Percentiles rank a stretch among this genome's conserved stretches.
Conservation (phyloP, 192 early-diverging fungal species). For the Tieghemiomyces parasiticus region DNA sequence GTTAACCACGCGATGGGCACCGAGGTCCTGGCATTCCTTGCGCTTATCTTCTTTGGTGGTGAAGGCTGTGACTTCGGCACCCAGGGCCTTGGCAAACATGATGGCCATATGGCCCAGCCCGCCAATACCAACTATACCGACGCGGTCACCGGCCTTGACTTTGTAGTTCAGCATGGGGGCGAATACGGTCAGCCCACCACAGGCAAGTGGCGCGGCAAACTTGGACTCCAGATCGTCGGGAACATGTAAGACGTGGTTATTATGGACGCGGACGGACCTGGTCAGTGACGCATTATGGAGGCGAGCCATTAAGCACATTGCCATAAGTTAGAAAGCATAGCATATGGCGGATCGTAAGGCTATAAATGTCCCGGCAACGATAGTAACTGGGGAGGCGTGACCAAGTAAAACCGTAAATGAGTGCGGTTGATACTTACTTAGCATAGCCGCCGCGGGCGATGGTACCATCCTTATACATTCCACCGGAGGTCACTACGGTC, state of each 20-base stretch:
- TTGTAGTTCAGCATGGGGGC: slow-evolving; percentile 31
- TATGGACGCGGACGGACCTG: neutral
- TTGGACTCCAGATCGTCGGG: slow-evolving; percentile 21
- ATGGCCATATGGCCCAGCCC: slow-evolving; percentile 28
- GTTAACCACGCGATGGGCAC: neutral
- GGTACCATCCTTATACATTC: slow-evolving; percentile 11
- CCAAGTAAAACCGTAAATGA: no score
- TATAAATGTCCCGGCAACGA: no score
- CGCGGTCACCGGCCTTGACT: slow-evolving; percentile 27
- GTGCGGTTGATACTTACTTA: no score
- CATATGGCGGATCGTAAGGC: no score
- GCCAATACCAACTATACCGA: slow-evolving; percentile 50
- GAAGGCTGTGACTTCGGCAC: neutral
- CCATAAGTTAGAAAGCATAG: no score
- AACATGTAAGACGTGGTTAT: slow-evolving; percentile 10
- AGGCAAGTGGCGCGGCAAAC: slow-evolving; percentile 44
- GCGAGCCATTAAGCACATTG: no score
- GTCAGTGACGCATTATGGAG: no score
- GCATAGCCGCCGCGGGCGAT: slow-evolving; percentile 17
- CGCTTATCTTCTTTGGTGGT: neutral
- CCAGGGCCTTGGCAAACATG: neutral
- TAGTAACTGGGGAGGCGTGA: no score
- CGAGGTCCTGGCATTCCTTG: slow-evolving; percentile 4
- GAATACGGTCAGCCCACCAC: slow-evolving; percentile 55
- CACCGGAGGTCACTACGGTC: slow-evolving; percentile 7